Conservation (phyloP, 495 filamentous ascomycete genomes). For the Staphylotrichum tortipilum region DNA sequence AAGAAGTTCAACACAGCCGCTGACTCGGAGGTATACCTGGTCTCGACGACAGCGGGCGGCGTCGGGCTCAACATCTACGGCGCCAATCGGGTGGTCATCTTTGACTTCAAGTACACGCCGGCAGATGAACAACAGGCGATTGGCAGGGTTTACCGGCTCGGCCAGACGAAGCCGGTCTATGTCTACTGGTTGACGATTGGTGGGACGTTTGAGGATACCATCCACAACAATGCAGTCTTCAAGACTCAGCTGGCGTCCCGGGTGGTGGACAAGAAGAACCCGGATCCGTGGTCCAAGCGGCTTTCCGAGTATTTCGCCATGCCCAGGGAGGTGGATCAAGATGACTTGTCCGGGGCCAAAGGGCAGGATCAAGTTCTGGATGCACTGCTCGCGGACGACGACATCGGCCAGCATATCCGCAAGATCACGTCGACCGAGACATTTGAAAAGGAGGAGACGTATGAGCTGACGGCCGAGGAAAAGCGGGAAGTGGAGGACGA, state of each 20-base stretch:
- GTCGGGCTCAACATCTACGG: conserved; percentile 74
- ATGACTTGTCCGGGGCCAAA: conserved; percentile 43
- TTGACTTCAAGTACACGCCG: conserved; percentile 78
- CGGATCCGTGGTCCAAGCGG: conserved; percentile 46
- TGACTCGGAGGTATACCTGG: conserved; percentile 52
- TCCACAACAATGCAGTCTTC: conserved; percentile 65
- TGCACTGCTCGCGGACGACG: conserved; percentile 41
- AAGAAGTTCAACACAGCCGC: conserved; percentile 57
- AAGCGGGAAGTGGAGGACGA: conserved; percentile 20
- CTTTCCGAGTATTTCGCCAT: conserved; percentile 48
- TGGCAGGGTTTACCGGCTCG: conserved; percentile 78
- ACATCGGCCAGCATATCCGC: conserved; percentile 19
- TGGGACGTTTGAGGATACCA: conserved; percentile 67
- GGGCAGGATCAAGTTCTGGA: conserved; percentile 69
- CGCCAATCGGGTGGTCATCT: conserved; percentile 81
- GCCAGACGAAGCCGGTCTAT: conserved; percentile 73
- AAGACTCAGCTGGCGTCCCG: conserved; percentile 71
- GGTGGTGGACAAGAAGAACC: conserved; percentile 77
- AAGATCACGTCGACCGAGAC: conserved; percentile 34
- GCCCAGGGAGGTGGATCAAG: conserved; percentile 43
- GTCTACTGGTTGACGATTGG: conserved; percentile 78
- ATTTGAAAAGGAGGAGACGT: conserved; percentile 38
- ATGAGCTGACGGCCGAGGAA: conserved; percentile 32
- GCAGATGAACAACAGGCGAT: conserved; percentile 80
- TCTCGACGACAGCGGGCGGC: conserved; percentile 77